phyloP scores from a whole-genome alignment of 305 asterid genomes.

The Vinca major region DNA sequence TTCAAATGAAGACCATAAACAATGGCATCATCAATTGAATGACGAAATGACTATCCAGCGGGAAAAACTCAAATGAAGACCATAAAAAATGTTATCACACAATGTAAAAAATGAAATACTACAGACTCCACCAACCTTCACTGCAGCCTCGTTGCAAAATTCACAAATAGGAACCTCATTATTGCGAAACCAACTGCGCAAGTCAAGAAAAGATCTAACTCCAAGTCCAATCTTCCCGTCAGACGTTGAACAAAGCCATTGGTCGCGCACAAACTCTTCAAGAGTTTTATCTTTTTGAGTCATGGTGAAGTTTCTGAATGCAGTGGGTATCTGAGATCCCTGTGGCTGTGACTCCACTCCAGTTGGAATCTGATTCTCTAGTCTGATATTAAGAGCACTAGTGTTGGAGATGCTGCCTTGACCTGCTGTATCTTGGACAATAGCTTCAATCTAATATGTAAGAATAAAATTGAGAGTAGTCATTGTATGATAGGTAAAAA shows the following conservation, averaged over 20 bases:
- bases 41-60: background rate
- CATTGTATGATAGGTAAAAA: background rate
- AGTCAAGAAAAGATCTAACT: slow-evolving; percentile 80
- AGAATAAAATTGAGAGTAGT: background rate
- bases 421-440: slow-evolving; percentile 67
- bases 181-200: slow-evolving; percentile 75
- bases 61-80: background rate
- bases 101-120: slow-evolving; percentile 7
- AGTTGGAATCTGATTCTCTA: slow-evolving; percentile 53
- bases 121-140: slow-evolving; percentile 46
- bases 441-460: slow-evolving; percentile 61
- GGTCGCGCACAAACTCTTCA: slow-evolving; percentile 57
- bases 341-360: slow-evolving; percentile 44
- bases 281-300: slow-evolving; percentile 73
- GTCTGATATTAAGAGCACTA: slow-evolving; percentile 51
- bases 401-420: slow-evolving; percentile 59
- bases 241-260: slow-evolving; percentile 61
- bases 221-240: slow-evolving; percentile 73
- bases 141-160: slow-evolving; percentile 88
- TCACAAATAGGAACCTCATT: slow-evolving; percentile 77
- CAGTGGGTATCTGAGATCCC: slow-evolving; percentile 56
- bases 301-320: slow-evolving; percentile 64
- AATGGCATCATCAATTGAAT: background rate
- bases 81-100: background rate
- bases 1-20: no score